phyloP scores from a whole-genome alignment of 768 basidiomycete species.

The Lentinula boryana region DNA sequence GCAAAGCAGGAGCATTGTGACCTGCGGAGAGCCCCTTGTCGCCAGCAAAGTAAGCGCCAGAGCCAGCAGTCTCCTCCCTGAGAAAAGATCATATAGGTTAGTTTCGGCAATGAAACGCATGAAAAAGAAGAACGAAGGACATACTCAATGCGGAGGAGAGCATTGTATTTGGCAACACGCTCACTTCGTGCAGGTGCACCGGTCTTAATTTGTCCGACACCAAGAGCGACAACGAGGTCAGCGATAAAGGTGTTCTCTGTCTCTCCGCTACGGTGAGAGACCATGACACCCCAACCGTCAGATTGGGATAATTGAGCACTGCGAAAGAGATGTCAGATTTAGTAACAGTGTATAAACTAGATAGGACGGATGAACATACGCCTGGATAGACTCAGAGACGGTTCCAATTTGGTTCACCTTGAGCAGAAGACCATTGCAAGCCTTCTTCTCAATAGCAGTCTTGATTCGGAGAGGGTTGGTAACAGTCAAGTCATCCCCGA shows the following conservation, averaged over 20 bases:
- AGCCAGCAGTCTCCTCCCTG: slow-evolving; percentile 71
- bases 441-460: slow-evolving; percentile 99
- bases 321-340: slow-evolving; percentile 3
- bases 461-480: slow-evolving; percentile 97
- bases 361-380: slow-evolving; percentile 47
- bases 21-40: slow-evolving; percentile 78
- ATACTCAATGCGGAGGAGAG: slow-evolving; percentile 85
- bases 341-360: neutral
- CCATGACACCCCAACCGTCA: slow-evolving; percentile 99
- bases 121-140: slow-evolving; percentile 19
- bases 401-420: slow-evolving; percentile 99
- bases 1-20: slow-evolving; percentile 60
- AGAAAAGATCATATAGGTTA: slow-evolving; percentile 3
- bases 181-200: slow-evolving; percentile 95
- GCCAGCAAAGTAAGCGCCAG: slow-evolving; percentile 68
- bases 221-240: slow-evolving; percentile 90
- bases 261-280: slow-evolving; percentile 98
- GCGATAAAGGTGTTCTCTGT: slow-evolving; percentile 97
- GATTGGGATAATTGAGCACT: slow-evolving; percentile 95
- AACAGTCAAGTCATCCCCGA: slow-evolving; percentile 95
- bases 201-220: slow-evolving; percentile 95
- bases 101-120: neutral
- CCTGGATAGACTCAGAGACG: slow-evolving; percentile 98
- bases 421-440: slow-evolving; percentile 96
- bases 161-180: slow-evolving; percentile 95